Evolutionary conservation across 1,139 yeast species (phyloP), one percentile per base, ranked within the genome.

Genomic region (Hansenula lynferdii): DNA sequence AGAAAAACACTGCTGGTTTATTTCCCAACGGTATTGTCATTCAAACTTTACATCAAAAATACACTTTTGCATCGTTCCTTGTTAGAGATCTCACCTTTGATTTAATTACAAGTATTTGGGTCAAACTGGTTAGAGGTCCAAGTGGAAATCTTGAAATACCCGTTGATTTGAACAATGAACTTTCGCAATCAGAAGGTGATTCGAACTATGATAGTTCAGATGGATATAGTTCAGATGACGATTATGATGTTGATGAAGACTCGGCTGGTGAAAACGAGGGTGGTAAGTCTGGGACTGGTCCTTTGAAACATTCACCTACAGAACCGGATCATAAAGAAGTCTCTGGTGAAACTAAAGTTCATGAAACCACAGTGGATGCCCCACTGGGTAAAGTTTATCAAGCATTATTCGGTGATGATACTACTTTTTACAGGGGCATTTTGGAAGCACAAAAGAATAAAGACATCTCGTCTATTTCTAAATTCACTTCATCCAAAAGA

Each of bases 361-460:
- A 69, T 7, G 85, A 84, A 32, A 84, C 78, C 19, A 64, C 66
- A 0, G 61, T 89, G 30, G 63, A 70, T 35, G 96, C 94, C 0
- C 97, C 97, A 1, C 50, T 90, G 12, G 96, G 96, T 1, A 82
- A 74, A 9, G 80, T 89, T 0, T 85, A 70, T 46, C 66, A 67
- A 31, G 50, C 86, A 21, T 48, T 92, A 34, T 90, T 81, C 62
- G 97, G 97, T 10, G 69, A 75, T 17, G 86, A 89, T 53, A 67
- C 76, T 1, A 57, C 74, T 0, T 76, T 78, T 56, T 64, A 72
- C 45, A 66, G 72, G 36, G 64, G 65, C 3, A 55, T 65, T 35
- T 58, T 86, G 34, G 77, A 77, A 38, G 75, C 73, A 19, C 92
- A 85, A 50, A 85, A 84, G 53, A 87, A 87, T 59, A 71, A 71